Base-by-base conservation (phyloP, 2,329 filamentous ascomycete species). In the Exophiala aquamarina region DNA sequence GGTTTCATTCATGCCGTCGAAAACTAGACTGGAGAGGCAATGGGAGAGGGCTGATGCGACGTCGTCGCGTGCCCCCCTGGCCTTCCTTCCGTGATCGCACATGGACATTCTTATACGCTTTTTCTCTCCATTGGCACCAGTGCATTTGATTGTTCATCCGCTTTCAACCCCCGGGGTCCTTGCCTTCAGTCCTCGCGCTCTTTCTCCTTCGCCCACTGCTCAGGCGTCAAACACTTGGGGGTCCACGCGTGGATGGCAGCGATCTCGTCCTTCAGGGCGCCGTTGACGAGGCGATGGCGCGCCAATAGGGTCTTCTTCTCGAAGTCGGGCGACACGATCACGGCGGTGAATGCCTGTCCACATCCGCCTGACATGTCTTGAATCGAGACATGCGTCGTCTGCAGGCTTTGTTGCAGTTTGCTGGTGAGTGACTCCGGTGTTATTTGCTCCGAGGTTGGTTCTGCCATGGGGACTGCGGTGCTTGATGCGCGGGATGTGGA, bases 221-320 rank as follows among this genome's bases (percentile, higher is more conserved):
- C 88, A 0, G 89, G 88, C 7, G 91, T 96, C 72, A 90, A 87
- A 67, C 91, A 95, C 71, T 90, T 94, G 20, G 90, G 89, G 46
- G 89, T 94, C 91, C 91, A 96, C 31, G 91, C 91, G 73, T 96
- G 91, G 60, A 96, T 95, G 56, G 80, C 81, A 13, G 88, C 87
- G 66, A 96, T 95, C 71, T 96, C 90, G 37, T 84, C 80, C 72
- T 90, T 92, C 60, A 96, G 75, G 4, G 83, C 83, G 13, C 78
- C 78, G 70, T 96, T 95, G 59, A 95, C 90, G 54, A 94, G 77
- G 34, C 91, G 83, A 70, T 95, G 89, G 47, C 91, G 81, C 65
- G 89, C 89, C 48, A 96, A 81, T 42, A 87, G 87, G 63, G 74
- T 86, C 67, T 87, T 85, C 60, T 82, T 83, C 46, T 78, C 74